These are phyloP conservation scores for Cystobasidium slooffiae DNA, from an alignment of 1,284 basidiomycete genomes.

Conservation along the genomic window DNA sequence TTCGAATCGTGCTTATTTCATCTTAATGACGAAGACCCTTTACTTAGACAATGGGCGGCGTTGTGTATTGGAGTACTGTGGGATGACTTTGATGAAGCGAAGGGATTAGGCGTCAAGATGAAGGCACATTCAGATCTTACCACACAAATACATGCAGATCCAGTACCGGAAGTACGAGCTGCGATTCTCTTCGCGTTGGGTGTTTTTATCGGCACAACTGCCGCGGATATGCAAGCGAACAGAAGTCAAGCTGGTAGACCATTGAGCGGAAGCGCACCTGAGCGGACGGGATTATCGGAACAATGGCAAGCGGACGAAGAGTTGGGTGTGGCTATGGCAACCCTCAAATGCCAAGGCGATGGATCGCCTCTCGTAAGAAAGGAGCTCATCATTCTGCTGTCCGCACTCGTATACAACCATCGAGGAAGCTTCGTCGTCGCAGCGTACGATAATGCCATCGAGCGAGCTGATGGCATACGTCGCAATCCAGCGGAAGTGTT, in stretches of 20 bases:
- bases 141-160: conserved; percentile 77
- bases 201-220: conserved; percentile 89
- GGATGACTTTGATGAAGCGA: conserved; percentile 90
- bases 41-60: conserved; percentile 91
- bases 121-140: conserved; percentile 81
- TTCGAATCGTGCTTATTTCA: conserved; percentile 88
- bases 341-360: conserved; percentile 63
- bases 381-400: conserved; percentile 88
- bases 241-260: conserved; percentile 67
- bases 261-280: conserved; percentile 59
- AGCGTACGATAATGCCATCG: conserved; percentile 83
- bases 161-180: conserved; percentile 88
- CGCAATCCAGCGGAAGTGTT: conserved; percentile 63
- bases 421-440: conserved; percentile 93
- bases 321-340: conserved; percentile 63
- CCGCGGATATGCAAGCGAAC: conserved; percentile 61
- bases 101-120: conserved; percentile 78
- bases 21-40: conserved; percentile 78
- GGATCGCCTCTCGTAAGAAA: conserved; percentile 95
- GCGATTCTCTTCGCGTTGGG: conserved; percentile 91
- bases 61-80: conserved; percentile 94
- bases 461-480: conserved; percentile 67
- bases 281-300: conserved; percentile 76
- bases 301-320: conserved; percentile 69
- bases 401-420: conserved; percentile 93